Percentiles rank a stretch among this genome's conserved stretches.
Evolutionary conservation across 2,329 filamentous ascomycete species (phyloP).

Genomic region (Apiospora saccharicola): DNA sequence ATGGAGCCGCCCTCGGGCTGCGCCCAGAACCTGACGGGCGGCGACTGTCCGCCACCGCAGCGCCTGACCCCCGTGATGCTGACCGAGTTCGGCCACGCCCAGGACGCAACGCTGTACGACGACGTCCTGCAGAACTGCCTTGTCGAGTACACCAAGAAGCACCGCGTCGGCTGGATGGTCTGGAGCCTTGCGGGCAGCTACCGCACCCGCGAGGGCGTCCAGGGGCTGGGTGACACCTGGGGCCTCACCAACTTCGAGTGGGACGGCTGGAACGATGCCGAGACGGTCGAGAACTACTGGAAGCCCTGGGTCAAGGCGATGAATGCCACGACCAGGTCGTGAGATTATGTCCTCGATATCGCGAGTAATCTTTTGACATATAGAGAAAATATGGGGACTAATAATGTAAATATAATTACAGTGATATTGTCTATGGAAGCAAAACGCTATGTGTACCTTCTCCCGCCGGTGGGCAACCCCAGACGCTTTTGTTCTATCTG

Average conservation of each 20-base stretch:
- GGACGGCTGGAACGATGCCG: constrained; percentile 53
- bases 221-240: constrained; percentile 56
- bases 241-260: constrained; percentile 55
- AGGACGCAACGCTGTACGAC: constrained; percentile 50
- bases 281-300: constrained; percentile 56
- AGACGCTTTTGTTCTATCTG: not conserved
- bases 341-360: not conserved
- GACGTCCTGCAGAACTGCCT: constrained; percentile 56
- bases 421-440: not conserved
- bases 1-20: constrained; percentile 50
- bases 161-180: constrained; percentile 57
- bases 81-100: constrained; percentile 55
- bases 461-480: not conserved
- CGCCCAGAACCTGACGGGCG: constrained; percentile 43
- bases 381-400: not conserved
- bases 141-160: constrained; percentile 51
- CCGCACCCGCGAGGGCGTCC: constrained; percentile 51
- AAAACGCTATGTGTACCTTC: not conserved
- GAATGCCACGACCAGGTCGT: constrained; percentile 39
- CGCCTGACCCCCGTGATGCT: constrained; percentile 56
- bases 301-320: constrained; percentile 57
- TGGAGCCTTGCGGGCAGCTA: constrained; percentile 58
- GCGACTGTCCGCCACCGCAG: constrained; percentile 43
- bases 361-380: not conserved
- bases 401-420: not conserved